Conservation (phyloP, 352 stramenopile species). For the Pythium plurisporium region DNA sequence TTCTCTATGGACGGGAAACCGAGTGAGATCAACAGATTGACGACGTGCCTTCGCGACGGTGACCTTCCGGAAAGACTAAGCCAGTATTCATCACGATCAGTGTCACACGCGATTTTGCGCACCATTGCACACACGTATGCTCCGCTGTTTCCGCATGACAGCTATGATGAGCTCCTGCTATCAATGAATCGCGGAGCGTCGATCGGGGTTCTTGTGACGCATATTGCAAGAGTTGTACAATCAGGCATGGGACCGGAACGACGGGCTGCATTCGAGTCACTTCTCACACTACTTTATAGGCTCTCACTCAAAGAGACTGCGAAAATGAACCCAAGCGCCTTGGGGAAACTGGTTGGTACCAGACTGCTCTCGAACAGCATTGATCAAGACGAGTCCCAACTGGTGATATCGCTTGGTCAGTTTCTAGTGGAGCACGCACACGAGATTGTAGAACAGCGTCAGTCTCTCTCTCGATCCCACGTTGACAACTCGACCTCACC, state of each 20-base stretch:
- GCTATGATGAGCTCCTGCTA: not conserved
- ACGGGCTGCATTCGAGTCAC: slow-evolving; percentile 17
- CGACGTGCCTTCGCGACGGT: slow-evolving; percentile 18
- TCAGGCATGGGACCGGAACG: slow-evolving; percentile 11
- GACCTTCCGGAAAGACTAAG: slow-evolving; percentile 22
- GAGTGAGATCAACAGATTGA: slow-evolving; percentile 18
- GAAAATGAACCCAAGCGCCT: not conserved
- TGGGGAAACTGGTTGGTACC: slow-evolving; percentile 17
- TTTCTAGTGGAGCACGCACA: slow-evolving; percentile 26
- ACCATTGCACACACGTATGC: slow-evolving; percentile 20
- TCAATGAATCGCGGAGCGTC: not conserved
- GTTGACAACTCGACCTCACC: not conserved
- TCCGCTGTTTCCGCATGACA: slow-evolving; percentile 17
- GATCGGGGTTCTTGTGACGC: not conserved
- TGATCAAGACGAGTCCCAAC: not conserved
- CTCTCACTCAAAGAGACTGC: slow-evolving; percentile 23
- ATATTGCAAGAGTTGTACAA: not conserved
- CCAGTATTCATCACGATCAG: slow-evolving; percentile 28
- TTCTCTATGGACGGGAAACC: slow-evolving; percentile 25
- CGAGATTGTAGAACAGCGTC: slow-evolving; percentile 6
- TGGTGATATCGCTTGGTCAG: slow-evolving; percentile 10
- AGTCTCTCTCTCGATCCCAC: not conserved
- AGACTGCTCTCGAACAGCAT: slow-evolving; percentile 3
- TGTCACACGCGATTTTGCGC: slow-evolving; percentile 23
- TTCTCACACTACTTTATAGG: slow-evolving; percentile 29